phyloP scores from a whole-genome alignment of 176 grass and related monocot species.

The Oropetium thomaeum region DNA sequence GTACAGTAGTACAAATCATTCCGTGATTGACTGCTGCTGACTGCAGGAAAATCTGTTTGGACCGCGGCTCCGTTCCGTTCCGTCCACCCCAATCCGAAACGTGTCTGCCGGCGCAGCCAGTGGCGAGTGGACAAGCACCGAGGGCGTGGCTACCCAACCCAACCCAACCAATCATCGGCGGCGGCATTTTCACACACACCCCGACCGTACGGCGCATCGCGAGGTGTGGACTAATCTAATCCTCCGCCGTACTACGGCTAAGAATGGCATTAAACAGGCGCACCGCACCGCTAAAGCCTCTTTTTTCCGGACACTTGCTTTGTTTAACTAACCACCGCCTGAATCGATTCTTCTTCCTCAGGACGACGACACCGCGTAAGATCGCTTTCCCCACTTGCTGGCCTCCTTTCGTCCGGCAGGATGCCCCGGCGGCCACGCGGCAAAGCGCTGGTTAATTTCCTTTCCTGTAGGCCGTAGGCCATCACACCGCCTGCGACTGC shows the following conservation, averaged over 20 bases:
- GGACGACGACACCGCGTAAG: not conserved
- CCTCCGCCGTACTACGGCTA: not conserved
- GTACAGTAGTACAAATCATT: too few relatives aligned
- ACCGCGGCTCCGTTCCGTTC: not conserved
- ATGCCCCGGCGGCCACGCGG: not conserved
- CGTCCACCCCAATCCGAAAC: not conserved
- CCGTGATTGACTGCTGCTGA: not conserved
- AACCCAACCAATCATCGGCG: not conserved
- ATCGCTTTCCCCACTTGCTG: too few relatives aligned
- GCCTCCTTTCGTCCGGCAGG: constrained; percentile 11
- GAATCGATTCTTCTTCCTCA: not conserved
- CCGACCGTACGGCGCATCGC: not conserved
- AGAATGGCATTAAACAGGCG: not conserved
- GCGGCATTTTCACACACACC: not conserved
- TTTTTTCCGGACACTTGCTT: not conserved
- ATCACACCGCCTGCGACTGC: not conserved
- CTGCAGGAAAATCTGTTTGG: too few relatives aligned
- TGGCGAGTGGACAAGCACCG: constrained; percentile 17
- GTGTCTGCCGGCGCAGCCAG: constrained; percentile 26
- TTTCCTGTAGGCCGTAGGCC: not conserved
- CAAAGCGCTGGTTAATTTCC: too few relatives aligned
- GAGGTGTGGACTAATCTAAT: not conserved
- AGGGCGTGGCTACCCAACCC: too few relatives aligned
- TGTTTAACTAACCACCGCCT: too few relatives aligned
- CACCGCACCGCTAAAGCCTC: not conserved